A percentile compares a stretch with the other conserved stretches of the same genome.
These are phyloP conservation scores for Trichosanthes truncata DNA, from an alignment of 306 rosid species.

Conservation along the genomic window DNA sequence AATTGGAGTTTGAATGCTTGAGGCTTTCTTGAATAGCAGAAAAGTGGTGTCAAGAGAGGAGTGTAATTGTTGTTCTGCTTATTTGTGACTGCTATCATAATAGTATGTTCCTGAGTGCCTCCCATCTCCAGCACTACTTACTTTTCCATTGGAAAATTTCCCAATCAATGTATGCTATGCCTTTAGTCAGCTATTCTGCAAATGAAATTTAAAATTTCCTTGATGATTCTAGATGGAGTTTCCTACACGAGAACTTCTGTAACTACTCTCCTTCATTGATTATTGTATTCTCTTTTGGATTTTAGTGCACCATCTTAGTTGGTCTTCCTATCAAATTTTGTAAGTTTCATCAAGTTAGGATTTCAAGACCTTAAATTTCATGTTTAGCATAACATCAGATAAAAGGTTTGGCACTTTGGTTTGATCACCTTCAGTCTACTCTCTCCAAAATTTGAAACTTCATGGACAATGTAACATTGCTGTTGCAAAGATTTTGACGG, in stretches of 20 bases:
- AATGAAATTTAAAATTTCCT: neutral
- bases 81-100: neutral
- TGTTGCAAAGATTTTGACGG: neutral
- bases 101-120: neutral
- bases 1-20: neutral
- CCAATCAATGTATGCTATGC: neutral
- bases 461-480: neutral
- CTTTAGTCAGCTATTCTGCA: neutral
- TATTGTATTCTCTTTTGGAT: neutral
- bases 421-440: neutral
- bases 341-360: neutral
- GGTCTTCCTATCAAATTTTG: neutral
- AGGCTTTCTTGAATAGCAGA: neutral
- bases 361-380: neutral
- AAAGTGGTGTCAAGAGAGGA: neutral
- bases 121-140: neutral
- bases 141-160: neutral
- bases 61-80: neutral
- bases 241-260: neutral
- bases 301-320: neutral
- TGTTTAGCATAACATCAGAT: neutral
- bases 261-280: neutral
- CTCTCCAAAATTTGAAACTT: neutral
- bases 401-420: constrained; percentile 1
- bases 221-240: neutral